These are phyloP conservation scores for Ustilaginoidea virens DNA, from an alignment of 2,329 filamentous ascomycete species.

Conservation along the genomic window DNA sequence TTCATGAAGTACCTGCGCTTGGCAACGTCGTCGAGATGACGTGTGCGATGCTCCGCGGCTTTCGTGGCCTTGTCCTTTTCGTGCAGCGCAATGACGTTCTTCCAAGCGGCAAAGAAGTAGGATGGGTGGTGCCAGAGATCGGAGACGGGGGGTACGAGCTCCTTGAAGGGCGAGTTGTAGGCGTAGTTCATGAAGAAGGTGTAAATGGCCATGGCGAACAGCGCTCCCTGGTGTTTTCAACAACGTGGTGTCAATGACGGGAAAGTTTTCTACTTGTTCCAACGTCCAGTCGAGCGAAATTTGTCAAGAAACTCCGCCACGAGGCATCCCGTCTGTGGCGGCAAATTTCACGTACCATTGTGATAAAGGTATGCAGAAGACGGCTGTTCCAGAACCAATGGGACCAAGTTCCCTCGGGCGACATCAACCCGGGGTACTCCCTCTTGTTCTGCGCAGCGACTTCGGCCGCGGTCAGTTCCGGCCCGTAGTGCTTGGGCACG, in stretches of 20 bases:
- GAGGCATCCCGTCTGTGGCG: too few species aligned
- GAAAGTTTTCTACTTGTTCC: too few species aligned
- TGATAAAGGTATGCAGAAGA: constrained; percentile 66
- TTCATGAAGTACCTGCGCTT: constrained; percentile 77
- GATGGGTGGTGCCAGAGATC: constrained; percentile 57
- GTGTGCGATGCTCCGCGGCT: constrained; percentile 56
- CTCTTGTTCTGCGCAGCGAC: constrained; percentile 47
- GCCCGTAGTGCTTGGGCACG: constrained; percentile 57
- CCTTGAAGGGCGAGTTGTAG: constrained; percentile 59
- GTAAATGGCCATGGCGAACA: constrained; percentile 51
- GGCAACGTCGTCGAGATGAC: constrained; percentile 67
- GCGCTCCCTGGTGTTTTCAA: constrained; percentile 47
- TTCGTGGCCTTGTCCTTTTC: constrained; percentile 53
- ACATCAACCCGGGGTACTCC: constrained; percentile 81
- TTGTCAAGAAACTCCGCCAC: too few species aligned
- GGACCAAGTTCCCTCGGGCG: constrained; percentile 65
- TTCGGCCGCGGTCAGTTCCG: constrained; percentile 51
- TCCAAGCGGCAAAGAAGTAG: constrained; percentile 45
- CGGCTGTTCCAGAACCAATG: constrained; percentile 73
- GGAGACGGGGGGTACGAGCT: constrained; percentile 59
- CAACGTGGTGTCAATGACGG: too few species aligned
- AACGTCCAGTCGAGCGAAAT: too few species aligned
- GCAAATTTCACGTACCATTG: constrained; percentile 45
- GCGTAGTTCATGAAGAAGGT: constrained; percentile 71
- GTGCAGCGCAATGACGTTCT: constrained; percentile 64